Conservation (phyloP, 2,329 filamentous ascomycete genomes). For the Microdochium trichocladiopsis region DNA sequence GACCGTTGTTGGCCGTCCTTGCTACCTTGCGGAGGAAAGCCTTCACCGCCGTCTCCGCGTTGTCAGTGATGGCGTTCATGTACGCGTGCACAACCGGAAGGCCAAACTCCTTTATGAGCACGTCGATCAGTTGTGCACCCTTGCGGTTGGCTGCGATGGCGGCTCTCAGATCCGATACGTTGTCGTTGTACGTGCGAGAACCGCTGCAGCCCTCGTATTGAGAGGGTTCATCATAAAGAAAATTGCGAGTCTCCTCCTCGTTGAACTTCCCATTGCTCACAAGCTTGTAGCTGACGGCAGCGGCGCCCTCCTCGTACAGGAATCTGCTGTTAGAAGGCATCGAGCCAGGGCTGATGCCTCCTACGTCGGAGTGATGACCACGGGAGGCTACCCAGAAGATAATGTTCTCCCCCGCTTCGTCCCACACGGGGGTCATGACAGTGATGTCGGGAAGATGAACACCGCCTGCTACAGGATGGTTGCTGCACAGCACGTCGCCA, state of each 20-base stretch:
- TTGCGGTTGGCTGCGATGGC: conserved; percentile 34
- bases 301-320: conserved; percentile 49
- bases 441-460: conserved; percentile 82
- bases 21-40: conserved; percentile 61
- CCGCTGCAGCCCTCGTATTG: conserved; percentile 66
- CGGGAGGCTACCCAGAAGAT: conserved; percentile 77
- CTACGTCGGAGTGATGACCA: conserved; percentile 77
- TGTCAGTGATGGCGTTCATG: conserved; percentile 40
- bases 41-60: conserved; percentile 64
- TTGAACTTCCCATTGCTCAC: conserved; percentile 71
- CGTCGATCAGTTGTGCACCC: conserved; percentile 24
- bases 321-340: conserved; percentile 65
- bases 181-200: conserved; percentile 61
- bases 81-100: conserved; percentile 24
- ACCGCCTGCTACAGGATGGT: conserved; percentile 77
- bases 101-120: conserved; percentile 24
- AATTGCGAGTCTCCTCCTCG: conserved; percentile 62
- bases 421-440: conserved; percentile 72
- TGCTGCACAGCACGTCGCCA: conserved; percentile 76
- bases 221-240: conserved; percentile 65
- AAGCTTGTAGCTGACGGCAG: conserved; percentile 55
- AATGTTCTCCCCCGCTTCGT: conserved; percentile 56
- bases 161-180: conserved; percentile 35
- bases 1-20: conserved; percentile 58
- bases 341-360: conserved; percentile 66